Evolutionary conservation across 192 early-diverging fungal genomes (phyloP).

Genomic region (Chytriomyces sp.): DNA sequence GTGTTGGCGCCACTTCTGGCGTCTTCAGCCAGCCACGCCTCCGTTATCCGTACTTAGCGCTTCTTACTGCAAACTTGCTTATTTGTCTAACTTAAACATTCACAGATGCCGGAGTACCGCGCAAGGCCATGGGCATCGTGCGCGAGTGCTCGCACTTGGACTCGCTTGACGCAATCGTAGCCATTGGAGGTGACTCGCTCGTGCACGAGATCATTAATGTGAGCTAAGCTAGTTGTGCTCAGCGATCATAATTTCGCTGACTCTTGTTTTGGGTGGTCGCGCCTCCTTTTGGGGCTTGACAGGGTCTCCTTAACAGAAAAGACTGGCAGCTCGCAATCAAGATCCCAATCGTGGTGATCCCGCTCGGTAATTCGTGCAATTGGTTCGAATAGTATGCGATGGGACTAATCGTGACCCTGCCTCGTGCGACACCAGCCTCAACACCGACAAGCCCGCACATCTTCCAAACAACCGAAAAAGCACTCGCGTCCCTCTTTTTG

Average conservation of each 20-base stretch:
- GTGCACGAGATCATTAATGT: slow-evolving; percentile 1
- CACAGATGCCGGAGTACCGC: neutral
- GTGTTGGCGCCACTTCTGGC: neutral
- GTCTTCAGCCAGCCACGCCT: neutral
- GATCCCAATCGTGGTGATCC: neutral
- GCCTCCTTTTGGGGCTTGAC: neutral
- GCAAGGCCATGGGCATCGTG: neutral
- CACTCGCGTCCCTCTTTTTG: neutral
- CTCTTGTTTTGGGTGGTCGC: neutral
- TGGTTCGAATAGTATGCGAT: neutral
- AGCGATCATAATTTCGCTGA: neutral
- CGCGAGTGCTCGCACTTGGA: neutral
- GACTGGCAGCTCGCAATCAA: neutral
- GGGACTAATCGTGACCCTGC: neutral
- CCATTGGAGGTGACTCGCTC: neutral
- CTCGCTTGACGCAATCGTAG: neutral
- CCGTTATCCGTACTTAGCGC: too few species aligned
- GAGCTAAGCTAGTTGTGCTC: neutral
- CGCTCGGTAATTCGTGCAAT: too few species aligned
- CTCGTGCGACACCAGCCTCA: neutral
- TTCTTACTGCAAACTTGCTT: too few species aligned
- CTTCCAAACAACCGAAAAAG: neutral
- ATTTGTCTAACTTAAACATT: too few species aligned
- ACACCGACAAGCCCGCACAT: neutral
- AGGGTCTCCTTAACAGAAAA: neutral